Conservation (phyloP, 1,284 basidiomycete species). For the Naganishia liquefaciens region DNA sequence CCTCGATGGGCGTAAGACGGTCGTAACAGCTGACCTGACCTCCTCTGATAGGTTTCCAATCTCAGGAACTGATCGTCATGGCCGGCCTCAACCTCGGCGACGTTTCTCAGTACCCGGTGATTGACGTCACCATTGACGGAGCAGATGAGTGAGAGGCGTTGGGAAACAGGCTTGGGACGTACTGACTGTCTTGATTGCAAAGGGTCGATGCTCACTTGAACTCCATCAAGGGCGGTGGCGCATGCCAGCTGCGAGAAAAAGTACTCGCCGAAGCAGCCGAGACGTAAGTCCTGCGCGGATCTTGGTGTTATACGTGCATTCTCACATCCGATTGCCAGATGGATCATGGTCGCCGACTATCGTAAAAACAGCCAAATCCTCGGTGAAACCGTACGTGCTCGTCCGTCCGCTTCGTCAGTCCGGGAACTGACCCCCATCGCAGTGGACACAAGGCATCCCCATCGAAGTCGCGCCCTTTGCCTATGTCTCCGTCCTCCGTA, state of each 20-base stretch:
- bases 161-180: neutral
- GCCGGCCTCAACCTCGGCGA: constrained; percentile 82
- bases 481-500: constrained; percentile 78
- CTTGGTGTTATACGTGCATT: neutral
- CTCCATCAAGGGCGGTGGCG: constrained; percentile 96
- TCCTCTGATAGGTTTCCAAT: constrained; percentile 75
- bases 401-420: neutral
- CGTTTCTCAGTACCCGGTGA: constrained; percentile 81
- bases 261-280: constrained; percentile 94
- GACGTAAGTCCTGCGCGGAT: constrained; percentile 59
- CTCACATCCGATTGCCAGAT: constrained; percentile 56
- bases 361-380: constrained; percentile 84
- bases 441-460: constrained; percentile 89
- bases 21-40: neutral
- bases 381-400: constrained; percentile 70
- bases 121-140: constrained; percentile 96
- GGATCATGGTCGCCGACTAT: constrained; percentile 93
- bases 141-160: constrained; percentile 78
- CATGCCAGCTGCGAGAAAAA: constrained; percentile 95
- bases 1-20: neutral
- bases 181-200: constrained; percentile 16
- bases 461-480: constrained; percentile 97
- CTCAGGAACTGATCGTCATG: constrained; percentile 87
- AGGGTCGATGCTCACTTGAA: constrained; percentile 87
- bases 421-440: constrained; percentile 4